Conservation (phyloP, 2,329 filamentous ascomycete species). For the Paradendryphiella salina region DNA sequence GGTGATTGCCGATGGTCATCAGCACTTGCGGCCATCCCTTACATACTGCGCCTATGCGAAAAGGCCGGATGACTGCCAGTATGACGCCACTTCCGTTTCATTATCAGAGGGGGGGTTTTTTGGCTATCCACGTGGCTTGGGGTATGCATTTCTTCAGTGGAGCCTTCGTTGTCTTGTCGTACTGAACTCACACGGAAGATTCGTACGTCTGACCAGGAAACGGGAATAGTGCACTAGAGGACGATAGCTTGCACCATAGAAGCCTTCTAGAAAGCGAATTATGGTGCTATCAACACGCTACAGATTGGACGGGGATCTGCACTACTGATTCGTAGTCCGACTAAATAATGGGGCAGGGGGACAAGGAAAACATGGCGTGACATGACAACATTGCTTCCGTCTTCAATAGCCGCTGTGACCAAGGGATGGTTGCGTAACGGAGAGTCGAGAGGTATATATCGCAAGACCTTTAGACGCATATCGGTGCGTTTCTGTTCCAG, state of each 20-base stretch:
- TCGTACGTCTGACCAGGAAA: not conserved
- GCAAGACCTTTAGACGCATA: not conserved
- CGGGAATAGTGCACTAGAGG: not conserved
- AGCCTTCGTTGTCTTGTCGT: not conserved
- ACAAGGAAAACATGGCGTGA: not conserved
- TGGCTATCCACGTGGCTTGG: conserved; percentile 12
- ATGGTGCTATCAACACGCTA: conserved; percentile 1
- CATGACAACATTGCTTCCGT: not conserved
- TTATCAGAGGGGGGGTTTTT: conserved; percentile 5
- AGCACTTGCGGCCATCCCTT: not conserved
- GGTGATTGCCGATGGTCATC: not conserved
- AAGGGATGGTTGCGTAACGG: not conserved
- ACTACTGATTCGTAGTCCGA: conserved; percentile 9
- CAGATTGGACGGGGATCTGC: conserved; percentile 7
- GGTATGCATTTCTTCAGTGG: not conserved
- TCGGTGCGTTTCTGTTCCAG: not conserved
- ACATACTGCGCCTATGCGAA: conserved; percentile 2
- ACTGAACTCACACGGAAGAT: not conserved
- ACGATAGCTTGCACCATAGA: conserved; percentile 6
- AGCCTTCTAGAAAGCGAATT: conserved; percentile 11
- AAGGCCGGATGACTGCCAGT: not conserved
- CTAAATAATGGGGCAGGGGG: conserved; percentile 3
- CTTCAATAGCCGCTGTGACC: not conserved
- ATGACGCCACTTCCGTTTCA: conserved; percentile 9
- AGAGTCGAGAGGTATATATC: not conserved